Evolutionary conservation across 176 grass and related monocot species (phyloP).

Genomic region (Zea mays): DNA sequence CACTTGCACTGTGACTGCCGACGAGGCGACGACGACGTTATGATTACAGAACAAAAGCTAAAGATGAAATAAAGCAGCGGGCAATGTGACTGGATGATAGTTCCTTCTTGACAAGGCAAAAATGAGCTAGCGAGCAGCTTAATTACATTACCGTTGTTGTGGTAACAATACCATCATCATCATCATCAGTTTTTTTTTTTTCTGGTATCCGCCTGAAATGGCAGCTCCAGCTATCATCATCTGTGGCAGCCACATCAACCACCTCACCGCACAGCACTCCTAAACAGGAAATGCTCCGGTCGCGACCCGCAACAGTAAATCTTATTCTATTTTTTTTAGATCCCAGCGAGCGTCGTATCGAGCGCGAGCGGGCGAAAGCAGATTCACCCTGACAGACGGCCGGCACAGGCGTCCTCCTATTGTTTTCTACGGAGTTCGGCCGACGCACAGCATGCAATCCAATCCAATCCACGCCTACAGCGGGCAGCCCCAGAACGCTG

Average conservation of each 20-base stretch:
- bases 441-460: background rate
- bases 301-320: too few relatives aligned
- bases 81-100: constrained; percentile 40
- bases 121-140: background rate
- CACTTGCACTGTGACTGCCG: background rate
- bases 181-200: background rate
- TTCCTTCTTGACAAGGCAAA: constrained; percentile 39
- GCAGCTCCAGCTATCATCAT: background rate
- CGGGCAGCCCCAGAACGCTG: background rate
- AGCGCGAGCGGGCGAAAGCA: constrained; percentile 45
- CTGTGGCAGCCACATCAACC: too few relatives aligned
- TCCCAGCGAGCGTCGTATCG: constrained; percentile 39
- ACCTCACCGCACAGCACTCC: too few relatives aligned
- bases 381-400: constrained; percentile 40
- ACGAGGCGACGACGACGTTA: background rate
- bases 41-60: constrained; percentile 44
- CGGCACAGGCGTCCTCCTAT: constrained; percentile 6
- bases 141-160: background rate
- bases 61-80: constrained; percentile 36
- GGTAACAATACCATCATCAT: background rate
- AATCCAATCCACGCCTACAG: background rate
- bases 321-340: constrained; percentile 36
- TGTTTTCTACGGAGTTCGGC: constrained; percentile 3
- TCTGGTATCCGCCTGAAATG: background rate
- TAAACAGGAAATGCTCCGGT: background rate